Conservation (phyloP, 2,329 filamentous ascomycete genomes). For the Cadophora luteo-olivacea region DNA sequence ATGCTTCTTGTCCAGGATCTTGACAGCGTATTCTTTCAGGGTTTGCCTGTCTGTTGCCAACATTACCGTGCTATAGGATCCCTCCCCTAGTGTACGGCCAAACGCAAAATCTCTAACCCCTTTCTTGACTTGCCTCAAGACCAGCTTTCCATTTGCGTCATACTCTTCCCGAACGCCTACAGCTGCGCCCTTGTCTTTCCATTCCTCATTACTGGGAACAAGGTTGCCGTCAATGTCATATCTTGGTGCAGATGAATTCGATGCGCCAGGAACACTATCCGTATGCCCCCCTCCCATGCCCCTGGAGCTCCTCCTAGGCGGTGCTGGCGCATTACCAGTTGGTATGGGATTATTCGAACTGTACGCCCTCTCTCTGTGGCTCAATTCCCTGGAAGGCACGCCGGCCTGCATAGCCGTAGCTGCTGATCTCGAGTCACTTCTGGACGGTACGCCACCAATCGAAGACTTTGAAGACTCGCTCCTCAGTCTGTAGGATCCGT, state of each 20-base stretch:
- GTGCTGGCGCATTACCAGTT: slow-evolving; percentile 65
- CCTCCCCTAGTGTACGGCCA: slow-evolving; percentile 88
- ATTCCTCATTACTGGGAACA: slow-evolving; percentile 78
- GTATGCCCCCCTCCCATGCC: slow-evolving; percentile 66
- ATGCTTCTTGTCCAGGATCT: slow-evolving; percentile 96
- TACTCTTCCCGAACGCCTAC: slow-evolving; percentile 82
- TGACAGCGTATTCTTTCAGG: slow-evolving; percentile 95
- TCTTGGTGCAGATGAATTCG: slow-evolving; percentile 46
- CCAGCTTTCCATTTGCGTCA: slow-evolving; percentile 82
- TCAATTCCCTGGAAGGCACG: slow-evolving; percentile 71
- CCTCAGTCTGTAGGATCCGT: slow-evolving; percentile 58
- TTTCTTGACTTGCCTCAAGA: slow-evolving; percentile 89
- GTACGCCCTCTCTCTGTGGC: slow-evolving; percentile 73
- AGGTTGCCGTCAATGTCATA: slow-evolving; percentile 64
- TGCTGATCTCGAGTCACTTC: slow-evolving; percentile 68
- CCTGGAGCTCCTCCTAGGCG: slow-evolving; percentile 78
- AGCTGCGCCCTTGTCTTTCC: slow-evolving; percentile 95
- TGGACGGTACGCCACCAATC: slow-evolving; percentile 57
- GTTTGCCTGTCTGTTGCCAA: slow-evolving; percentile 93
- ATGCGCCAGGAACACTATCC: slow-evolving; percentile 40
- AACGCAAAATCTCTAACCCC: slow-evolving; percentile 97
- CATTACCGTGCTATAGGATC: slow-evolving; percentile 96
- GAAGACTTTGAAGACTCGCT: slow-evolving; percentile 66
- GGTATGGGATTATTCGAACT: slow-evolving; percentile 60
- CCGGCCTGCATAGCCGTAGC: slow-evolving; percentile 63